Percentiles rank a stretch among this genome's conserved stretches.
These are phyloP conservation scores for Rhodotorula sphaerocarpa DNA, from an alignment of 768 basidiomycete genomes.

Conservation along the genomic window DNA sequence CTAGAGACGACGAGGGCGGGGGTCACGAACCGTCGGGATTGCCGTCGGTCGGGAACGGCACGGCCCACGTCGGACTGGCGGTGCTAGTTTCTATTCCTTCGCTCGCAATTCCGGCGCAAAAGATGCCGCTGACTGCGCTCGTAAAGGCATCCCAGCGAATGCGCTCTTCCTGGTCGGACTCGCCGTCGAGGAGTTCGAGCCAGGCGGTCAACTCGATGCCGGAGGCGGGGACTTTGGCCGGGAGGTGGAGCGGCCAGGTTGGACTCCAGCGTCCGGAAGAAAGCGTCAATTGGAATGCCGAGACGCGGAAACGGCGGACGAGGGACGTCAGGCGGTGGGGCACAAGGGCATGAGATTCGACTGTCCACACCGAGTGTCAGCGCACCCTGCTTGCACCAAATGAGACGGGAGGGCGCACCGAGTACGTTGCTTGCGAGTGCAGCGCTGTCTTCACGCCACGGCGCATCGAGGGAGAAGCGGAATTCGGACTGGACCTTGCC, in stretches of 20 bases:
- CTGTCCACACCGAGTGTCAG: slow-evolving; percentile 3
- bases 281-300: slow-evolving; percentile 78
- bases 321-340: slow-evolving; percentile 81
- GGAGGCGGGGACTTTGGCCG: slow-evolving; percentile 3
- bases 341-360: slow-evolving; percentile 66
- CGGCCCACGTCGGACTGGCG: slow-evolving; percentile 18
- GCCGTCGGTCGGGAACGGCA: slow-evolving; percentile 13
- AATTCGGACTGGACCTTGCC: slow-evolving; percentile 75
- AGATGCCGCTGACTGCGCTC: slow-evolving; percentile 82
- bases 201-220: slow-evolving; percentile 74
- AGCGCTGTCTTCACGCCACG: slow-evolving; percentile 38
- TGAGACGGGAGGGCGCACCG: background rate
- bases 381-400: too few species aligned
- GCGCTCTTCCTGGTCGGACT: slow-evolving; percentile 7
- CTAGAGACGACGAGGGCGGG: background rate
- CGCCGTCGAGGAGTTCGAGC: slow-evolving; percentile 57
- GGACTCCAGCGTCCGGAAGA: slow-evolving; percentile 83
- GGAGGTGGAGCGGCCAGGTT: slow-evolving; percentile 18
- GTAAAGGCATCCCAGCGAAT: slow-evolving; percentile 67
- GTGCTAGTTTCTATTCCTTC: slow-evolving; percentile 31
- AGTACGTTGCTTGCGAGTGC: slow-evolving; percentile 45
- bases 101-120: slow-evolving; percentile 57
- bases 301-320: slow-evolving; percentile 70
- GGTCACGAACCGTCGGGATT: slow-evolving; percentile 19
- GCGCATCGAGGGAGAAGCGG: slow-evolving; percentile 57